Evolutionary conservation across 805 yeast species (phyloP), one percentile per base, ranked within the genome.

Genomic region (Lipomyces chichibuensis): DNA sequence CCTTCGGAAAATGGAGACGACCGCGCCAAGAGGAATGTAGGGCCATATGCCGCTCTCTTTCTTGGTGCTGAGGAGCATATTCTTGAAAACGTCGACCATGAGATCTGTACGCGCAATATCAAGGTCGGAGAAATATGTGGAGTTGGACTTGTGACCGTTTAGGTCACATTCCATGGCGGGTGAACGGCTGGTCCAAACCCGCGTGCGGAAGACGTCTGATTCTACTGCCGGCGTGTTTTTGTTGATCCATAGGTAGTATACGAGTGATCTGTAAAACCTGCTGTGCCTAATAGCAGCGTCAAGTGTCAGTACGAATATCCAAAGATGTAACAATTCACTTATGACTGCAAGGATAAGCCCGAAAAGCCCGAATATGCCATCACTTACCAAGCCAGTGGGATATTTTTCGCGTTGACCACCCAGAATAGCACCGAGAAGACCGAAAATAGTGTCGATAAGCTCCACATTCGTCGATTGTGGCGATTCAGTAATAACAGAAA

Each of bases 111-210:
- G 85, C 2, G 91, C 87, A 69, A 92, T 82, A 75, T 93, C 98
- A 75, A 91, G 80, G 71, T 93, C 98, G 23, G 82, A 79, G 74
- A 90, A 89, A 78, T 93, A 94, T 0, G 97, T 89, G 6, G 94
- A 87, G 76, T 94, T 94, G 65, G 89, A 86, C 80, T 93, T 94
- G 80, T 93, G 98, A 59, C 92, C 73, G 75, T 91, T 91, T 80
- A 90, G 84, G 77, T 93, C 98, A 75, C 91, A 87, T 75, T 93
- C 98, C 74, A 90, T 78, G 7, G 90, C 86, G 0, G 94, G 88
- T 35, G 89, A 90, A 67, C 85, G 85, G 0, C 92, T 84, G 27
- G 76, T 70, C 70, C 80, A 80, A 14, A 75, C 72, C 0, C 80
- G 74, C 56, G 83, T 51, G 39, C 65, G 69, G 64, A 72, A 72